A percentile compares a stretch with the other conserved stretches of the same genome.
Conservation (phyloP, 2,329 filamentous ascomycete genomes). For the Diaporthe australafricana region DNA sequence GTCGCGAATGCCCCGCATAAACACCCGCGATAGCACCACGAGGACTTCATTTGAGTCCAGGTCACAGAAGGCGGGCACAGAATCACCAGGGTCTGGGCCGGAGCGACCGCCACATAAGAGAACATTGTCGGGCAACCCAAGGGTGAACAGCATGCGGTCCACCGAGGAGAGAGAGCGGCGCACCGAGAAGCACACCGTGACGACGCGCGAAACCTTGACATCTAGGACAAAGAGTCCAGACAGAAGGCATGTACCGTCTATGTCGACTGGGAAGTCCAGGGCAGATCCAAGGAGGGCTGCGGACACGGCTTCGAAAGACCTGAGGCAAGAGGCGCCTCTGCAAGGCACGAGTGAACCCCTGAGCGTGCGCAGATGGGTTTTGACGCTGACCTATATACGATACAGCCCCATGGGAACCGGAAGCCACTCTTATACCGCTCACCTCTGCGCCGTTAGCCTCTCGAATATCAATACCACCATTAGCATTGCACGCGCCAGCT, state of each 20-base stretch:
- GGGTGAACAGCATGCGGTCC: conserved; percentile 59
- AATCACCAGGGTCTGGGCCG: conserved; percentile 32
- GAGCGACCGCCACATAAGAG: conserved; percentile 61
- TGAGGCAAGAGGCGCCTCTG: conserved; percentile 58
- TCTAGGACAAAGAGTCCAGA: conserved; percentile 71
- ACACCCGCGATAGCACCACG: conserved; percentile 49
- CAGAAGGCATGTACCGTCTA: conserved; percentile 51
- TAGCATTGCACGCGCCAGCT: conserved; percentile 79
- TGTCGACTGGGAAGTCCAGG: conserved; percentile 49
- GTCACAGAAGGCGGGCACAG: conserved; percentile 47
- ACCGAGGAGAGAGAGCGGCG: conserved; percentile 67
- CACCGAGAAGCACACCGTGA: conserved; percentile 68
- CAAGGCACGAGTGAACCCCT: conserved; percentile 54
- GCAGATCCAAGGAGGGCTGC: conserved; percentile 54
- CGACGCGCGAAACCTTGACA: conserved; percentile 72
- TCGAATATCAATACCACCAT: conserved; percentile 66
- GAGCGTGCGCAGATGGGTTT: neutral
- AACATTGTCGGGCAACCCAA: conserved; percentile 67
- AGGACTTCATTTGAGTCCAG: conserved; percentile 46
- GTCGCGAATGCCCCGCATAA: conserved; percentile 40
- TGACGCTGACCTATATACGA: conserved; percentile 43
- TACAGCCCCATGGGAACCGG: conserved; percentile 78
- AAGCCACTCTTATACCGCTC: conserved; percentile 77
- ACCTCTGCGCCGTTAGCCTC: conserved; percentile 79
- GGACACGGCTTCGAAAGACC: conserved; percentile 58